phyloP scores from a whole-genome alignment of 2,329 filamentous ascomycete species.

The Periconia sp. region DNA sequence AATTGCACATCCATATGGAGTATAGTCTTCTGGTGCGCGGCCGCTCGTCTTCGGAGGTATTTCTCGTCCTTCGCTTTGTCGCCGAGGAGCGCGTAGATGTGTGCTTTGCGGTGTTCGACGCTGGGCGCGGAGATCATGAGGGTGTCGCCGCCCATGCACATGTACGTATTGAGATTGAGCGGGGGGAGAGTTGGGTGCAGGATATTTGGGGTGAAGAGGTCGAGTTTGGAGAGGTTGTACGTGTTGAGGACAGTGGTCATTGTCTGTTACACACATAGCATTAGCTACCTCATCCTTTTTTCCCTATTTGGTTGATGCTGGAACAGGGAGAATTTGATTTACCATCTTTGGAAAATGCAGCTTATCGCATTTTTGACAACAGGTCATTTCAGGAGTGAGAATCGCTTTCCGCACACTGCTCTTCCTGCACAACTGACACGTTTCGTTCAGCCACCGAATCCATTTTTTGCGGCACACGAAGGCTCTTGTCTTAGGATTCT shows the following conservation, averaged over 20 bases:
- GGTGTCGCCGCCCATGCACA: conserved; percentile 23
- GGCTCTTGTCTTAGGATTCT: conserved; percentile 11
- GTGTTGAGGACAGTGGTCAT: conserved; percentile 32
- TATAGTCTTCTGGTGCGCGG: conserved; percentile 26
- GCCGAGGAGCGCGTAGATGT: conserved; percentile 23
- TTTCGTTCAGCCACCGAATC: conserved; percentile 23
- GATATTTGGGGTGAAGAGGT: conserved; percentile 39
- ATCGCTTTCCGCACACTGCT: conserved; percentile 30
- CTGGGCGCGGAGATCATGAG: conserved; percentile 32
- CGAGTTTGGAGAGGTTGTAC: conserved; percentile 36
- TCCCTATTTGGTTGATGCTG: neutral
- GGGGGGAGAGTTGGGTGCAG: conserved; percentile 32
- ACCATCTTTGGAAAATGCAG: conserved; percentile 36
- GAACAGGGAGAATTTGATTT: conserved; percentile 3
- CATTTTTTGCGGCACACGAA: conserved; percentile 30
- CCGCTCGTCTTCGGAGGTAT: conserved; percentile 18
- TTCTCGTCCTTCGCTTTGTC: conserved; percentile 1
- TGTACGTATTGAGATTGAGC: conserved; percentile 23
- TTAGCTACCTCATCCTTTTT: neutral
- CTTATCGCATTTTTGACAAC: conserved; percentile 35
- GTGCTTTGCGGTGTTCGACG: conserved; percentile 24
- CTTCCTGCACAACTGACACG: conserved; percentile 36
- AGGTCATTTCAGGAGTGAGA: conserved; percentile 26
- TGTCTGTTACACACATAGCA: conserved; percentile 23
- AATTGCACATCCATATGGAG: conserved; percentile 19